Percentiles rank a stretch among this genome's conserved stretches.
These are phyloP conservation scores for Stephanodiscus triporus DNA, from an alignment of 108 stramenopile genomes.

Conservation along the genomic window DNA sequence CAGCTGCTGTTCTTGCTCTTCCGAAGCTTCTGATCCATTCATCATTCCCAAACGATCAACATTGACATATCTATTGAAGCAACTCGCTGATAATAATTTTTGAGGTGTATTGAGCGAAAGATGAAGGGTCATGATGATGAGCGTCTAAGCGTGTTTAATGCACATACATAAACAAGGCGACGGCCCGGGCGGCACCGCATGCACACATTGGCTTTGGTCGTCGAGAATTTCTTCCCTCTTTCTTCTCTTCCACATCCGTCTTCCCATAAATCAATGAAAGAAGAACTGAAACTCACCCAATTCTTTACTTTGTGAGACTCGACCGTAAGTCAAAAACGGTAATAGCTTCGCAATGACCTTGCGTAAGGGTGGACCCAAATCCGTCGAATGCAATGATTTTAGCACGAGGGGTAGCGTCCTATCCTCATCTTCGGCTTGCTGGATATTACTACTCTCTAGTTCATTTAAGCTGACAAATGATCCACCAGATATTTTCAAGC, in stretches of 20 bases:
- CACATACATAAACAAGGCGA: neutral
- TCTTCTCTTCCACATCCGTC: too few species aligned
- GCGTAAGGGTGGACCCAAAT: conserved; percentile 67
- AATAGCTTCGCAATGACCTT: conserved; percentile 85
- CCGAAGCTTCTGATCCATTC: neutral
- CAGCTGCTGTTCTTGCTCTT: neutral
- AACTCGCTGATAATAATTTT: neutral
- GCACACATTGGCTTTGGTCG: neutral
- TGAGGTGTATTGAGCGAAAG: neutral
- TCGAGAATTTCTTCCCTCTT: neutral
- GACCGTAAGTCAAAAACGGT: conserved; percentile 86
- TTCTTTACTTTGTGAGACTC: conserved; percentile 62
- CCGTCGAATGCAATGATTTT: conserved; percentile 67
- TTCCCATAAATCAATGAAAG: too few species aligned
- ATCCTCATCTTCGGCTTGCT: conserved; percentile 46
- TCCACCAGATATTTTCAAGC: conserved; percentile 4
- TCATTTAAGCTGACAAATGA: conserved; percentile 34
- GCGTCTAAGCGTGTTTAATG: neutral
- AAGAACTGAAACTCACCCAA: conserved; percentile 33
- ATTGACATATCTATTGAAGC: conserved; percentile 64
- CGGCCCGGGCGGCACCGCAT: neutral
- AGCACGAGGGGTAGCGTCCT: conserved; percentile 72
- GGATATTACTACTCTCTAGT: neutral
- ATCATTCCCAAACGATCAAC: conserved; percentile 42
- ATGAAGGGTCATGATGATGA: neutral